phyloP scores from a whole-genome alignment of 1,284 basidiomycete genomes.

The Austroboletus niveus region DNA sequence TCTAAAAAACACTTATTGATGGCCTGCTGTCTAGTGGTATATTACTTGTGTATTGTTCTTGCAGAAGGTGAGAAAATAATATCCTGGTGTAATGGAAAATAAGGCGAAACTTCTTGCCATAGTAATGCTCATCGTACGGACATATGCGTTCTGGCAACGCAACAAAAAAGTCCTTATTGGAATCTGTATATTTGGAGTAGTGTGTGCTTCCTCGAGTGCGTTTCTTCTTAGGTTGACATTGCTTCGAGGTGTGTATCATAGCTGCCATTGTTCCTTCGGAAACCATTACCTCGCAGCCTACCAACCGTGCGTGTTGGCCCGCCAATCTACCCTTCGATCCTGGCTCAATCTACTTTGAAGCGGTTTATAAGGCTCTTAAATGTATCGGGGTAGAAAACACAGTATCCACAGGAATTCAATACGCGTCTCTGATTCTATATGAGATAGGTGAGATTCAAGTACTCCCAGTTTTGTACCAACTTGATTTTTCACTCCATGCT shows the following conservation, averaged over 20 bases:
- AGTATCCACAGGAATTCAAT: conserved; percentile 10
- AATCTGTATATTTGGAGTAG: conserved; percentile 12
- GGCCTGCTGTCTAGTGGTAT: conserved; percentile 7
- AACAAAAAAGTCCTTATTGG: conserved; percentile 19
- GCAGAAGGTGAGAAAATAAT: conserved; percentile 16
- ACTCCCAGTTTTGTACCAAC: background rate
- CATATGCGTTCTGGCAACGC: conserved; percentile 22
- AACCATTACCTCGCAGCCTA: conserved; percentile 7
- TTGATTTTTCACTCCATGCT: background rate
- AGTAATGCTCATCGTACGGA: conserved; percentile 25
- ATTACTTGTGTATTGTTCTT: conserved; percentile 18
- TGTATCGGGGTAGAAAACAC: conserved; percentile 10
- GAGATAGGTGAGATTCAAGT: conserved; percentile 10
- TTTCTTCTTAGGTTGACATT: background rate
- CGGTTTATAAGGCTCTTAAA: conserved; percentile 12
- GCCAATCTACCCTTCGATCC: background rate
- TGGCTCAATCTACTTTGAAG: conserved; percentile 1
- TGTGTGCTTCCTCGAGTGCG: conserved; percentile 1
- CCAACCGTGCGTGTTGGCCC: conserved; percentile 4
- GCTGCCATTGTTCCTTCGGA: conserved; percentile 12
- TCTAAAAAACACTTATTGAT: background rate
- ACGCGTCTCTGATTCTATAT: conserved; percentile 15
- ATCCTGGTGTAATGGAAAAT: background rate
- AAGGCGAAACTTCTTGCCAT: background rate
- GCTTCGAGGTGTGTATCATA: conserved; percentile 7